Evolutionary conservation across 169 alveolate species (phyloP), one percentile per base, ranked within the genome.

Genomic region (Plasmodium vinckei): DNA sequence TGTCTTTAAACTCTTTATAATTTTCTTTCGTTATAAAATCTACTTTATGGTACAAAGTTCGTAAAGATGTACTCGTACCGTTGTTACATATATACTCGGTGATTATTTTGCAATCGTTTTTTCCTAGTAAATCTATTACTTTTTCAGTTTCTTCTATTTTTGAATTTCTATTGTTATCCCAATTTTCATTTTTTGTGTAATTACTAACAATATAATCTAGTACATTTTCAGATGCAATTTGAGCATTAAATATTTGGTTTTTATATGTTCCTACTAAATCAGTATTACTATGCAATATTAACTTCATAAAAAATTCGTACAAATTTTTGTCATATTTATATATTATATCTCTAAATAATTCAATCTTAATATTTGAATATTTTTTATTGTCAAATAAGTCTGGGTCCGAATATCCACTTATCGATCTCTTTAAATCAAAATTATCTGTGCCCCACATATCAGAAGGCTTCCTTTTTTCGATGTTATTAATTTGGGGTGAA

Each of bases 21-120:
- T 54, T 69, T 57, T 86, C 75, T n/a, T 44, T 60, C 12, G 82
- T 44, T 72, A 86, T 47, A 86, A 69, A 70, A 64, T 57, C 10
- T 15, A 86, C 54, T 63, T 86, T 86, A 19, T 86, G 87, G 53
- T 86, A 86, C 53, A 86, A 21, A 47, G 33, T 70, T 70, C 61
- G 54, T 46, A 86, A 57, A 12, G 77, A 86, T 17, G 72, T 23
- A 15, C 59, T 69, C 46, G 1, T 65, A n/a, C 57, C 46, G 9
- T 86, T 86, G 46, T 70, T 70, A 72, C 87, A 86, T 70, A 86
- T 86, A 25, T 70, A 86, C 25, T 86, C 91, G n/a, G n/a, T 68
- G 60, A 86, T 59, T 19, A 25, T 39, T 60, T 86, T 68, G 2
- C 49, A 86, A 46, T 86, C 91, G 0, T 57, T 42, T 59, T 86